Percentiles rank a stretch among this genome's conserved stretches.
Evolutionary conservation across 2,329 filamentous ascomycete genomes (phyloP).

Genomic region (Talaromyces pinophilus): DNA sequence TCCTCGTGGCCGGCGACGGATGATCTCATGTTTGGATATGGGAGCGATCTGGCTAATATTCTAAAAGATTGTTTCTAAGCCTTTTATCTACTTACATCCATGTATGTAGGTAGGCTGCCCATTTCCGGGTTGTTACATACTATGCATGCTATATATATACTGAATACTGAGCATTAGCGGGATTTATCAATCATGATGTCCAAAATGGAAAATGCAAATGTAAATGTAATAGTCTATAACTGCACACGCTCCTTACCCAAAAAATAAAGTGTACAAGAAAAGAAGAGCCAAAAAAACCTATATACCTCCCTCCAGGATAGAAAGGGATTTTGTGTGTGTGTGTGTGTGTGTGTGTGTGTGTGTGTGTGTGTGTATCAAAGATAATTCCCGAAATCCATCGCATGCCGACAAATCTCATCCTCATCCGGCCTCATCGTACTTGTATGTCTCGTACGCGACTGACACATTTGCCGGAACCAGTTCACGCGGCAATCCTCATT

Average conservation of each 20-base stretch:
- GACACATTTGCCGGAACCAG: slow-evolving; percentile 85
- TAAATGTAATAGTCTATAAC: neutral
- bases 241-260: neutral
- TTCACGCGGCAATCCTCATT: slow-evolving; percentile 94
- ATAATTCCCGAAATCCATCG: neutral
- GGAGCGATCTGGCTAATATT: slow-evolving; percentile 60
- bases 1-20: slow-evolving; percentile 34
- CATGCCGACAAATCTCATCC: slow-evolving; percentile 19
- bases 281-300: neutral
- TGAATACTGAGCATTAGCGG: neutral
- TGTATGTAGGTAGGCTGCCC: neutral
- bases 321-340: too few relatives aligned
- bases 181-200: neutral
- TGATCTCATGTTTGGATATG: slow-evolving; percentile 48
- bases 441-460: slow-evolving; percentile 1
- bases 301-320: neutral
- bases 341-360: too few relatives aligned
- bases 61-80: slow-evolving; percentile 48
- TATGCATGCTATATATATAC: neutral
- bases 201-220: neutral
- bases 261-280: slow-evolving; percentile 2
- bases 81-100: too few relatives aligned
- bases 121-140: neutral
- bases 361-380: neutral
- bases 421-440: slow-evolving; percentile 18